Percentiles rank a stretch among this genome's conserved stretches.
Conservation (phyloP, 2,329 filamentous ascomycete species). For the Phialemonium atrogriseum region DNA sequence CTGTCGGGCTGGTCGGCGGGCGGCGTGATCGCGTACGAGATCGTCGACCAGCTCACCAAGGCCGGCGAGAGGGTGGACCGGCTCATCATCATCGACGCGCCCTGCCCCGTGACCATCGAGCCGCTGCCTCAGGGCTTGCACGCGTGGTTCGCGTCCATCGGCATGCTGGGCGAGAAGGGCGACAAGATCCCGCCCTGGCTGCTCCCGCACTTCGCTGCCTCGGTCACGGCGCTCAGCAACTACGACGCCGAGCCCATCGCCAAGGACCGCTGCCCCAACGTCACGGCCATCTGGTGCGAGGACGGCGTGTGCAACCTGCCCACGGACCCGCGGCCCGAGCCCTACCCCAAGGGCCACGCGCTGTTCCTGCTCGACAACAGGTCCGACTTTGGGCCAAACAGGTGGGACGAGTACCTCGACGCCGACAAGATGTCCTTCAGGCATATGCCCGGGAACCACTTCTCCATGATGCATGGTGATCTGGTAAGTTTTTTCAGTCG, state of each 20-base stretch:
- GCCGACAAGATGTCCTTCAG: conserved; percentile 52
- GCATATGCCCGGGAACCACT: conserved; percentile 66
- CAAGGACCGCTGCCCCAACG: conserved; percentile 48
- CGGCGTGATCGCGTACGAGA: conserved; percentile 63
- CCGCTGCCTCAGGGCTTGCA: conserved; percentile 56
- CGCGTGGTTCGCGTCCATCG: conserved; percentile 64
- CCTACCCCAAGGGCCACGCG: conserved; percentile 50
- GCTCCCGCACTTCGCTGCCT: conserved; percentile 62
- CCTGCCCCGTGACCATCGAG: conserved; percentile 60
- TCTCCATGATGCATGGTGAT: conserved; percentile 65
- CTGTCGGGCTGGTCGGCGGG: conserved; percentile 71
- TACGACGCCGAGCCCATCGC: conserved; percentile 60
- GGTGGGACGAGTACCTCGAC: conserved; percentile 60
- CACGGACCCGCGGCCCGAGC: conserved; percentile 55
- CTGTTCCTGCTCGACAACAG: conserved; percentile 68
- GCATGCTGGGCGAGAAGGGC: conserved; percentile 58
- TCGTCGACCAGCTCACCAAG: conserved; percentile 50
- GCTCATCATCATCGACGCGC: conserved; percentile 58
- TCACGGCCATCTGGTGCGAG: conserved; percentile 62
- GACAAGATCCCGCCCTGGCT: conserved; percentile 66
- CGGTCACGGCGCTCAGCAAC: conserved; percentile 58
- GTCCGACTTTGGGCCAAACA: conserved; percentile 61
- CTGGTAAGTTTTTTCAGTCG: conserved; percentile 19
- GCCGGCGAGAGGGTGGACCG: conserved; percentile 49
- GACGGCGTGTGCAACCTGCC: conserved; percentile 64